Conservation (phyloP, 371 early-diverging fungal genomes). For the Mycotypha africana region DNA sequence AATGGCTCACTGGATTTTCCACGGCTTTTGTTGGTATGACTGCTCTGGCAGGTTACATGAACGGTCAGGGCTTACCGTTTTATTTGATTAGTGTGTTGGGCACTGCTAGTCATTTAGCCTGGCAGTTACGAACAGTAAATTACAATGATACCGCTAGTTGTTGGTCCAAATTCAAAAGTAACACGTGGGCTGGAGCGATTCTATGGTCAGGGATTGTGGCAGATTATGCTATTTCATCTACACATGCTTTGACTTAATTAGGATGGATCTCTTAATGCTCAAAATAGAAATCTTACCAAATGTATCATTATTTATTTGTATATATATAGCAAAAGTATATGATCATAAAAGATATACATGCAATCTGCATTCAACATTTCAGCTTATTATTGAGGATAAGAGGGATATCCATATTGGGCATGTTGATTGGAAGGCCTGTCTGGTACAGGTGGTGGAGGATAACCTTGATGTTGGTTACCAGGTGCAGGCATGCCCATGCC, state of each 20-base stretch:
- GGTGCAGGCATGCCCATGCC: background rate
- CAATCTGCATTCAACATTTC: background rate
- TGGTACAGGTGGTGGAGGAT: conserved; percentile 6
- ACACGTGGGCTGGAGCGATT: conserved; percentile 73
- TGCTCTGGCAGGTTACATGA: conserved; percentile 72
- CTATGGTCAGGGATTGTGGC: conserved; percentile 68
- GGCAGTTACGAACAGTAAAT: conserved; percentile 77
- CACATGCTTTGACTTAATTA: too few relatives aligned
- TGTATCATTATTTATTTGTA: background rate
- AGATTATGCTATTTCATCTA: conserved; percentile 35
- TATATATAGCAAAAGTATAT: too few relatives aligned
- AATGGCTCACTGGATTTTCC: conserved; percentile 72
- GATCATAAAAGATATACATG: background rate
- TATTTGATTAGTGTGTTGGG: conserved; percentile 70
- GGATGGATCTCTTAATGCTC: too few relatives aligned
- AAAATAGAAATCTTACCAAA: too few relatives aligned
- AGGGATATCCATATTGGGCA: conserved; percentile 14
- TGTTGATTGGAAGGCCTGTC: conserved; percentile 1
- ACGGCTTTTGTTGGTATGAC: conserved; percentile 62
- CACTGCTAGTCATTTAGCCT: conserved; percentile 69
- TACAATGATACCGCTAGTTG: conserved; percentile 62
- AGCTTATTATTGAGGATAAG: conserved; percentile 12
- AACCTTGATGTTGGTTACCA: background rate
- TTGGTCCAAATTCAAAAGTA: conserved; percentile 72
- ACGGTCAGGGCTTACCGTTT: conserved; percentile 71